phyloP scores from a whole-genome alignment of 83 land plant species.

The Picea engelmannii region DNA sequence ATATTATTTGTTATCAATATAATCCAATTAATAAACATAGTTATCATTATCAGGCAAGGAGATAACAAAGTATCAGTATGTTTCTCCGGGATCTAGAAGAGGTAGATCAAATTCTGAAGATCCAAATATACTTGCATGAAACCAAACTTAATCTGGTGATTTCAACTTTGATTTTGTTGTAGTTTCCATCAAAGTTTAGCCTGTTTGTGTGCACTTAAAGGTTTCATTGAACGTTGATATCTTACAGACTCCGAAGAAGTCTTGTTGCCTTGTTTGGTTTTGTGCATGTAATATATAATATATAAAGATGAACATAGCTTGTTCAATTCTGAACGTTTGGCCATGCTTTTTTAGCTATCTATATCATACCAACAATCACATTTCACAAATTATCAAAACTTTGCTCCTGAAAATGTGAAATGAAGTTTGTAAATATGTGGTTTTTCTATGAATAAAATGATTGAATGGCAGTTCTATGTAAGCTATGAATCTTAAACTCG shows the following conservation, averaged over 20 bases:
- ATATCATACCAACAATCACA: no score
- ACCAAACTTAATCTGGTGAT: conserved; percentile 89
- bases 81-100: conserved; percentile 83
- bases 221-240: not conserved
- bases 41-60: conserved; percentile 10
- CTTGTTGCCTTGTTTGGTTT: not conserved
- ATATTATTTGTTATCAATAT: no score
- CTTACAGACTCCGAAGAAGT: not conserved
- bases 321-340: no score
- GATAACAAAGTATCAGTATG: conserved; percentile 8
- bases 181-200: not conserved
- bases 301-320: no score
- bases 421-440: no score
- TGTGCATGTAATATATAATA: not conserved
- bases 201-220: not conserved
- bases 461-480: no score
- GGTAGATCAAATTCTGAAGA: conserved; percentile 93
- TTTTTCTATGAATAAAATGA: no score
- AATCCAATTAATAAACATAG: not conserved
- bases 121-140: conserved; percentile 93
- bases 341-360: no score
- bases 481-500: no score
- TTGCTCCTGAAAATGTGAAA: no score
- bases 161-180: not conserved
- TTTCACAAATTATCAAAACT: no score